Evolutionary conservation across 2,329 filamentous ascomycete genomes (phyloP), one percentile per base, ranked within the genome.

Genomic region (Fusarium compactum): DNA sequence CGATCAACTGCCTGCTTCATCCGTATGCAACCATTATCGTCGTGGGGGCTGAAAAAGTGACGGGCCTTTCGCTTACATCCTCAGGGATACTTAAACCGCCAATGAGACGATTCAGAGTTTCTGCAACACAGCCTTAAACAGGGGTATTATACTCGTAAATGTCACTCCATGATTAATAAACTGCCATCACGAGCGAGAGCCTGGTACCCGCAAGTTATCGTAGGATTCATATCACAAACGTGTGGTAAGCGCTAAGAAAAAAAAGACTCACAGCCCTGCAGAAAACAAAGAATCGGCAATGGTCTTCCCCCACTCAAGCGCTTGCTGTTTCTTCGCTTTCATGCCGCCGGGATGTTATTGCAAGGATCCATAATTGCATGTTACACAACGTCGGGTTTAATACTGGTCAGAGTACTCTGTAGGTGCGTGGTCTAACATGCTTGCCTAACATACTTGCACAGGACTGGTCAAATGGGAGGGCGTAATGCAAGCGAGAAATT

Each of bases 221-320:
- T 20, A 52, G 48, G 48, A 52, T 52, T 20, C 22, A 40, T 24
- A 8, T 34, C 47, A 24, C 47, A 51, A 16, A 22, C n/a, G 24
- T n/a, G 8, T 6, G 22, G 43, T 62, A 60, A 62, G 58, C 58
- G 41, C 58, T 62, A 62, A 54, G 18, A 11, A 16, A 22, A 22
- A 40, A 16, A 40, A 61, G 20, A 47, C 22, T 61, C 44, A 29
- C 40, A 41, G 41, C 58, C 58, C 44, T 62, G n/a, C 16, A 40
- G 14, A 18, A 10, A 16, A 25, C 18, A 43, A 14, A 8, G 2
- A n/a, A 12, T 12, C 18, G 29, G n/a, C 7, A 38, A 24, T 32
- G 34, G 38, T 60, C 15, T 20, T 41, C 58, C 8, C 15, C 7
- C 24, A 27, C 32, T 38, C 29, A 40, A 20, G 57, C 57, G 51